Evolutionary conservation across 768 basidiomycete genomes (phyloP), one percentile per base, ranked within the genome.

Genomic region (Tulasnella sp.): DNA sequence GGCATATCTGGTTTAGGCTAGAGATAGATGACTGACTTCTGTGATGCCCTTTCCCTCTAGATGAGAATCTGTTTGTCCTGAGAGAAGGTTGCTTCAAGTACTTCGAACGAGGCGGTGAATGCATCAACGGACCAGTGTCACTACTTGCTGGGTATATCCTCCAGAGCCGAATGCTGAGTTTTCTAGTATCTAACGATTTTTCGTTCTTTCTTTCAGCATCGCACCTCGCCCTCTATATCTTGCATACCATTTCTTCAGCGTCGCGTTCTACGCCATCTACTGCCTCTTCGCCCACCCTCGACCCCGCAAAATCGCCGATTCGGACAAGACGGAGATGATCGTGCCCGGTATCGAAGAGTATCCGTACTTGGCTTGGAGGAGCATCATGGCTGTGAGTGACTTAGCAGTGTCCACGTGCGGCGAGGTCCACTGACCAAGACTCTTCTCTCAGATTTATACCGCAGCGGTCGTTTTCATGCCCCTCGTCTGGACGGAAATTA

Each of bases 201-300:
- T 3, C 37, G 52, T 5, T 29, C 36, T 62, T 47, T 62, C 22
- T 71, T 4, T 37, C 77, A 96, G 95, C 14, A 86, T 96, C 73
- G 83, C 86, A 1, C 89, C 92, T 5, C 90, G 90, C n/a, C 93
- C 95, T 0, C 74, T 86, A 12, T 82, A 94, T 62, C 87, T 99
- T 22, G 87, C 90, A 75, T 87, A 86, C 77, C 97, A 98, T 83
- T 99, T 99, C 82, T 99, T 96, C 84, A 82, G 86, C 34, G 97
- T 99, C 75, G 97, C 97, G 0, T 86, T 99, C 75, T 99, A 97
- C 81, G 89, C 95, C 1, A 89, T 98, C 78, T 98, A 89, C 87
- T 83, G 90, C 67, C 84, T 97, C 80, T 95, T 98, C 80, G 89
- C 88, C 9, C 87, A 84, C 71, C 84, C 86, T 62, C 81, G 80